Evolutionary conservation across 164 flowering plant genomes (phyloP).

Genomic region (Umbellularia californica): DNA sequence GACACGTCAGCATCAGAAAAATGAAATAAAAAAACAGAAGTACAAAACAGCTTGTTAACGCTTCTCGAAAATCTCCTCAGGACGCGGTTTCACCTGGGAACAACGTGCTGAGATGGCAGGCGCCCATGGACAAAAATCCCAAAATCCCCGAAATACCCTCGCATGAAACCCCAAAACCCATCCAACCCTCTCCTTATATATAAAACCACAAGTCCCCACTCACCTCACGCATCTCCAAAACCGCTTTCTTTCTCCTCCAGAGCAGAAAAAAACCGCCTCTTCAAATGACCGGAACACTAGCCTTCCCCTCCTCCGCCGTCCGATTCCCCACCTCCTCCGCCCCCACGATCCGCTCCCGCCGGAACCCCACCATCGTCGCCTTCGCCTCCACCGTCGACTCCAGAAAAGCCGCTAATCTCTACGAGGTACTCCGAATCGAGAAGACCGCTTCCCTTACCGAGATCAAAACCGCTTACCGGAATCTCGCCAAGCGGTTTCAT

Average conservation of each 20-base stretch:
- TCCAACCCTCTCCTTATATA: background rate
- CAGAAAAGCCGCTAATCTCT: constrained; percentile 25
- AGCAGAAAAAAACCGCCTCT: background rate
- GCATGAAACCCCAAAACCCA: background rate
- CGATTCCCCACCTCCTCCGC: background rate
- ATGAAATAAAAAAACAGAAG: too few relatives aligned
- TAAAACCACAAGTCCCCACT: background rate
- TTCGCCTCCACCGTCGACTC: background rate
- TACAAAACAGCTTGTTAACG: too few relatives aligned
- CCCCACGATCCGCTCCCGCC: background rate
- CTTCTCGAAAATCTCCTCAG: too few relatives aligned
- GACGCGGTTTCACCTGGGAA: background rate
- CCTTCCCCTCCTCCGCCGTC: constrained; percentile 4
- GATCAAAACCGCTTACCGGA: constrained; percentile 67
- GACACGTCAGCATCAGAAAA: too few relatives aligned
- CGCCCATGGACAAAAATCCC: background rate
- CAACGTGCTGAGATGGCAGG: background rate
- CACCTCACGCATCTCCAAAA: too few relatives aligned
- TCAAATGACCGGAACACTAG: constrained; percentile 13
- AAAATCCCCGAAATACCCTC: background rate
- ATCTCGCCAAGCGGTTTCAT: constrained; percentile 58
- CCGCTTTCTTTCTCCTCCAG: background rate
- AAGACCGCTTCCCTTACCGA: constrained; percentile 43
- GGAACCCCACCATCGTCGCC: background rate
- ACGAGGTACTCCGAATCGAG: constrained; percentile 50